phyloP scores from a whole-genome alignment of 2,329 filamentous ascomycete genomes.

The Lomentospora prolificans region DNA sequence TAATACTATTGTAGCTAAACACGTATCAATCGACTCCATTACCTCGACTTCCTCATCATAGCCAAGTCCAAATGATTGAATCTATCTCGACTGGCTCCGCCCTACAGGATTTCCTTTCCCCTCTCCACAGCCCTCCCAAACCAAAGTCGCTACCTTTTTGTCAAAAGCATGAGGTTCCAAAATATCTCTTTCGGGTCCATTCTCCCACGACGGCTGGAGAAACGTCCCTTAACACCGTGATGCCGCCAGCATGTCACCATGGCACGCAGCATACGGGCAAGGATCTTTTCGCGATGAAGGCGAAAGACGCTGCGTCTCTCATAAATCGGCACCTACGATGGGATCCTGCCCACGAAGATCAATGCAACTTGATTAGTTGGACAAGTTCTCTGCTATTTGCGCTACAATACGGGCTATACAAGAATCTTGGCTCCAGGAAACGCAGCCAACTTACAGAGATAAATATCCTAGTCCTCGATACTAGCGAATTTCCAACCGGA shows the following conservation, averaged over 20 bases:
- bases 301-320: not conserved
- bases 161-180: not conserved
- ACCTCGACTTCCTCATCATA: too few species aligned
- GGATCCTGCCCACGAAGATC: not conserved
- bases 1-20: too few species aligned
- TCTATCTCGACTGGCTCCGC: not conserved
- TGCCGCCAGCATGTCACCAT: not conserved
- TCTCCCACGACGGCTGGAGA: not conserved
- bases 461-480: not conserved
- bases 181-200: constrained; percentile 5
- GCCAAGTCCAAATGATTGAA: not conserved
- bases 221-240: not conserved
- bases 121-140: not conserved
- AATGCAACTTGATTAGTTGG: constrained; percentile 3
- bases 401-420: not conserved
- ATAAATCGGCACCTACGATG: not conserved
- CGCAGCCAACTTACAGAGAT: not conserved
- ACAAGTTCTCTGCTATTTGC: constrained; percentile 3
- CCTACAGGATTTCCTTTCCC: too few species aligned
- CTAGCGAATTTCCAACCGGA: not conserved
- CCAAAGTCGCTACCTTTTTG: constrained; percentile 8
- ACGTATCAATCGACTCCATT: too few species aligned
- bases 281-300: not conserved
- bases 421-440: not conserved
- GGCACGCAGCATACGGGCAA: not conserved